Conservation (phyloP, 163 green algal species). For the Trebouxiophyceae sp. region DNA sequence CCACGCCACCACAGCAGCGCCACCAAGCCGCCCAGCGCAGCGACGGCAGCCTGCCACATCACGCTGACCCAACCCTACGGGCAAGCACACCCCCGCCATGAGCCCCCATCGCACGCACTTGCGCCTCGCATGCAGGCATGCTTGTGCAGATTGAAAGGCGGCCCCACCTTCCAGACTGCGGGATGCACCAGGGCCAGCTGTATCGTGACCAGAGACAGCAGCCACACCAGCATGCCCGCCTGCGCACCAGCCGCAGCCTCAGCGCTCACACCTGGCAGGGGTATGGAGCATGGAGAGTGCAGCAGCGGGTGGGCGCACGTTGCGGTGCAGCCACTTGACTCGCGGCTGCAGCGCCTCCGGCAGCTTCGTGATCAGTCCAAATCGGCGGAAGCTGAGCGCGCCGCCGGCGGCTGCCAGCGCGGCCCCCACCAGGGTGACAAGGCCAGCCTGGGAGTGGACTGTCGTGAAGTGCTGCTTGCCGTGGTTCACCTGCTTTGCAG, state of each 20-base stretch:
- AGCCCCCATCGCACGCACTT: background rate
- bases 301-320: background rate
- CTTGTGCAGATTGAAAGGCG: background rate
- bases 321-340: slow-evolving; percentile 19
- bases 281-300: background rate
- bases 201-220: slow-evolving; percentile 13
- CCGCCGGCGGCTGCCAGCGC: slow-evolving; percentile 9
- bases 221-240: slow-evolving; percentile 9
- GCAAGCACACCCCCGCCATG: too few relatives aligned
- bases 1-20: too few relatives aligned
- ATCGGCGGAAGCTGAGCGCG: slow-evolving; percentile 12
- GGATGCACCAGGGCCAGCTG: slow-evolving; percentile 17
- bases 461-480: slow-evolving; percentile 22
- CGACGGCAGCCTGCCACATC: background rate
- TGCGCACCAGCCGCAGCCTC: slow-evolving; percentile 1
- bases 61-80: background rate
- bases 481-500: slow-evolving; percentile 12
- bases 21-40: too few relatives aligned
- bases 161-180: slow-evolving; percentile 11
- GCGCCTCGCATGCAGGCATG: background rate
- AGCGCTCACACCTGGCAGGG: background rate
- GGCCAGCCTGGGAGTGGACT: slow-evolving; percentile 13
- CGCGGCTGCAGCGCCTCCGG: slow-evolving; percentile 11
- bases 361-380: slow-evolving; percentile 15
- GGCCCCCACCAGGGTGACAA: slow-evolving; percentile 6